A percentile compares a stretch with the other conserved stretches of the same genome.
Evolutionary conservation across 768 basidiomycete species (phyloP).

Genomic region (Pisolithus sp.): DNA sequence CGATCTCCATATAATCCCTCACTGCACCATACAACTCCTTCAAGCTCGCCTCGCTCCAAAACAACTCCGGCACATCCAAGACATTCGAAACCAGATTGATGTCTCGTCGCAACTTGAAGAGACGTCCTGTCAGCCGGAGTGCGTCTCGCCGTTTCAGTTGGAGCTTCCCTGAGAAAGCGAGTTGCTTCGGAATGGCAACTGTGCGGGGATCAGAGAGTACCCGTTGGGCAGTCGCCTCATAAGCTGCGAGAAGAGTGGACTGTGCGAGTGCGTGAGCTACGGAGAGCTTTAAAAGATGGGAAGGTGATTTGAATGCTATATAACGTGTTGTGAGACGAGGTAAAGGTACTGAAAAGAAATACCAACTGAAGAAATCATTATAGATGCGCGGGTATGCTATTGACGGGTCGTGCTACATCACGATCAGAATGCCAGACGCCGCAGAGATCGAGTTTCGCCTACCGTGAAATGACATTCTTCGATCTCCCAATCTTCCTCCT

Average conservation of each 20-base stretch:
- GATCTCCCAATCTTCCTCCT: constrained; percentile 78
- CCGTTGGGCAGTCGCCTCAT: constrained; percentile 70
- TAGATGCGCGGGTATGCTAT: constrained; percentile 88
- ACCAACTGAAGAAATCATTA: constrained; percentile 92
- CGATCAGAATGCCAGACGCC: background rate
- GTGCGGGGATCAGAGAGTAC: constrained; percentile 76
- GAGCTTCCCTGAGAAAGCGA: constrained; percentile 72
- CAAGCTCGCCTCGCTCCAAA: constrained; percentile 91
- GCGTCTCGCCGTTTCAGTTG: constrained; percentile 75
- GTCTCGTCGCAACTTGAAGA: constrained; percentile 85
- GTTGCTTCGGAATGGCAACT: constrained; percentile 75
- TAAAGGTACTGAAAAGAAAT: background rate
- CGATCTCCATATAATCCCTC: constrained; percentile 92
- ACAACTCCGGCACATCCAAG: constrained; percentile 87
- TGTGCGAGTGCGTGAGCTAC: constrained; percentile 92
- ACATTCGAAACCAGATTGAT: constrained; percentile 91
- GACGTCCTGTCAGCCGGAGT: constrained; percentile 73
- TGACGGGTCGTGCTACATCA: constrained; percentile 67
- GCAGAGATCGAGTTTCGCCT: constrained; percentile 20
- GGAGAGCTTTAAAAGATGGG: constrained; percentile 87
- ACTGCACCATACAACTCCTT: constrained; percentile 89
- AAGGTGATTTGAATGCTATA: constrained; percentile 84
- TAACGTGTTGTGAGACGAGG: constrained; percentile 1
- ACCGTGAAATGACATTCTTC: constrained; percentile 91
- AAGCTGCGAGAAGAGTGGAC: constrained; percentile 85